These are phyloP conservation scores for Saccharomyces hybrid DNA, from an alignment of 1,139 yeast genomes.

Conservation along the genomic window DNA sequence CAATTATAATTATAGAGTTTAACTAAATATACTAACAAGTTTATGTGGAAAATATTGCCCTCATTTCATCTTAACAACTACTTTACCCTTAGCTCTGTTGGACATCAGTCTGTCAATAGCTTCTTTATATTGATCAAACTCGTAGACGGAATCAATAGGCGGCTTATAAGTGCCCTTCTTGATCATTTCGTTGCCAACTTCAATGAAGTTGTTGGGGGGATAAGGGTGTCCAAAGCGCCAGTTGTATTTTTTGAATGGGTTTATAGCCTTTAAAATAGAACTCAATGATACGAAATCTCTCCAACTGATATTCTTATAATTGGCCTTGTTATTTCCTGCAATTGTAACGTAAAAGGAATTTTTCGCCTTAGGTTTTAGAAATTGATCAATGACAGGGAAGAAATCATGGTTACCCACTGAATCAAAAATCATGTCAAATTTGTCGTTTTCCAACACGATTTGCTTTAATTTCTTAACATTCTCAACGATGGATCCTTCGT, in stretches of 20 bases:
- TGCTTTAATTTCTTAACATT: conserved; percentile 32
- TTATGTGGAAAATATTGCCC: background rate
- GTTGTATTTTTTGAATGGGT: conserved; percentile 39
- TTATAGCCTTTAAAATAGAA: conserved; percentile 1
- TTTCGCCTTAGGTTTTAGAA: conserved; percentile 37
- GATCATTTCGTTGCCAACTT: conserved; percentile 35
- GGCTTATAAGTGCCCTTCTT: conserved; percentile 39
- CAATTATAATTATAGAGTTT: background rate
- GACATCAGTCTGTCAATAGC: conserved; percentile 44
- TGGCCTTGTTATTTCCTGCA: conserved; percentile 41
- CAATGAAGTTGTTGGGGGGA: conserved; percentile 27
- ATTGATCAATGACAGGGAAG: conserved; percentile 31
- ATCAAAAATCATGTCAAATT: conserved; percentile 43
- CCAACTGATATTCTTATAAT: conserved; percentile 16
- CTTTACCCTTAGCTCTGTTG: conserved; percentile 55
- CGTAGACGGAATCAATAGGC: conserved; percentile 46
- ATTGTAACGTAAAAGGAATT: conserved; percentile 44
- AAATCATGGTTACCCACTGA: conserved; percentile 40
- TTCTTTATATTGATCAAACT: conserved; percentile 41
- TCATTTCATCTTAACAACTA: conserved; percentile 34
- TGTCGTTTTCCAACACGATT: conserved; percentile 30
- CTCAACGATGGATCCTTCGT: conserved; percentile 30
- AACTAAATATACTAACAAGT: background rate
- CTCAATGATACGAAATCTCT: background rate
- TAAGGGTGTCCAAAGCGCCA: conserved; percentile 27